Base-by-base conservation (phyloP, 345 rosid species). In the Eutrema yunnanense region DNA sequence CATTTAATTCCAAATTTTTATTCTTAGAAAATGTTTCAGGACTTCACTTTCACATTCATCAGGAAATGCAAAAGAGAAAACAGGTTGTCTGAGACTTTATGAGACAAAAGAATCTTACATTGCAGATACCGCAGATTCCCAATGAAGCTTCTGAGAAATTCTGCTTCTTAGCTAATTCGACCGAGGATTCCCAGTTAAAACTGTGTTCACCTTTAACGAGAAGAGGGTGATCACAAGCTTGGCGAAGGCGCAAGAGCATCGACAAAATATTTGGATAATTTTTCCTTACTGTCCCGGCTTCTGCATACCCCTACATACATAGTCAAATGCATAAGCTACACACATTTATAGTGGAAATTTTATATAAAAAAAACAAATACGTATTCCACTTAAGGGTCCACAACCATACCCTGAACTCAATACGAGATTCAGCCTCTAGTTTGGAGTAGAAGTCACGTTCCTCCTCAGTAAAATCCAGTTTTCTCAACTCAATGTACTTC, bases 191-290 rank as follows among this genome's bases (percentile, higher is more conserved):
- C 82, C 85, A 85, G 12, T 70, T 74, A 63, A 86, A 82, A 79
- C 29, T 79, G 70, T 86, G 83, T 82, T 86, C 86, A 7, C 96
- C 97, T 69, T 82, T 90, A 40, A 95, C 96, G 57, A 95, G 96
- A 84, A 87, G 92, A 73, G 96, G 98, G 76, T 95, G 96, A 82
- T 92, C 97, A 71, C 97, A 95, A 40, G 99, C 97, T 84, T 95
- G 99, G 56, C 99, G 91, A 69, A 95, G 97, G 32, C 99, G 96
- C 86, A 95, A 80, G 69, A 95, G 93, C 99, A 95, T 92, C 85
- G 90, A 77, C 81, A 95, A 81, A 76, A 95, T 92, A 81, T 95
- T 95, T 38, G 90, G 96, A 44, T 95, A 92, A 76, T 92, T 95
- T 73, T 92, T 96, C 79, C 86, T 92, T 43, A 95, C 96, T 57